These are phyloP conservation scores for Pichia insulana DNA, from an alignment of 805 yeast species.

Conservation along the genomic window DNA sequence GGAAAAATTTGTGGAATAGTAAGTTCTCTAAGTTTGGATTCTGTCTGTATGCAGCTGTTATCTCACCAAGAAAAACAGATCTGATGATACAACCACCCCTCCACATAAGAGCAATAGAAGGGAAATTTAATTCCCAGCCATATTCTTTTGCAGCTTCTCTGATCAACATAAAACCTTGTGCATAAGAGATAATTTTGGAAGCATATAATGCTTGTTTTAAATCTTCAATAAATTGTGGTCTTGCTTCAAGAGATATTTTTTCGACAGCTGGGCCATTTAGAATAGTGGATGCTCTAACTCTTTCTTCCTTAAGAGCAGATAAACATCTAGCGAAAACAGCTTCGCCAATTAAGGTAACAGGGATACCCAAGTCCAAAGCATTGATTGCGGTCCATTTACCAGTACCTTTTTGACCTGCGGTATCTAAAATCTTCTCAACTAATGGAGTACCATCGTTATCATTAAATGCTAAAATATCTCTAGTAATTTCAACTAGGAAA, in stretches of 20 bases:
- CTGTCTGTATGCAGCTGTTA: conserved; percentile 92
- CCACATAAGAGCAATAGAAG: conserved; percentile 99
- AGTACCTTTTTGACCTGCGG: conserved; percentile 99
- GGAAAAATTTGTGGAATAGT: conserved; percentile 92
- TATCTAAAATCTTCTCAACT: conserved; percentile 92
- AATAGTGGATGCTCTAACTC: conserved; percentile 73
- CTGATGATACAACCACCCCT: conserved; percentile 99
- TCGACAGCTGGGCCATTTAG: conserved; percentile 72
- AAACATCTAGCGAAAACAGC: conserved; percentile 96
- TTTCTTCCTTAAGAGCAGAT: conserved; percentile 87
- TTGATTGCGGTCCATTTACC: conserved; percentile 99
- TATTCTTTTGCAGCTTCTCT: conserved; percentile 97
- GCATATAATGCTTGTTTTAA: conserved; percentile 98
- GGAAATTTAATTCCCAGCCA: conserved; percentile 95
- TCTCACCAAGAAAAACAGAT: conserved; percentile 95
- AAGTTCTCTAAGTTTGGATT: conserved; percentile 91
- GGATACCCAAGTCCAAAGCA: conserved; percentile 96
- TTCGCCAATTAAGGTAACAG: conserved; percentile 96
- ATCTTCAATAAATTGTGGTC: conserved; percentile 77
- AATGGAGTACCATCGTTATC: conserved; percentile 88
- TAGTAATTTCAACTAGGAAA: conserved; percentile 92
- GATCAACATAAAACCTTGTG: conserved; percentile 99
- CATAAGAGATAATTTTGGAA: conserved; percentile 95
- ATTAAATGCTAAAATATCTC: conserved; percentile 83
- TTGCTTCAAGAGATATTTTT: conserved; percentile 61